Conservation (phyloP, 495 filamentous ascomycete genomes). For the Lasiosphaeris hirsuta region DNA sequence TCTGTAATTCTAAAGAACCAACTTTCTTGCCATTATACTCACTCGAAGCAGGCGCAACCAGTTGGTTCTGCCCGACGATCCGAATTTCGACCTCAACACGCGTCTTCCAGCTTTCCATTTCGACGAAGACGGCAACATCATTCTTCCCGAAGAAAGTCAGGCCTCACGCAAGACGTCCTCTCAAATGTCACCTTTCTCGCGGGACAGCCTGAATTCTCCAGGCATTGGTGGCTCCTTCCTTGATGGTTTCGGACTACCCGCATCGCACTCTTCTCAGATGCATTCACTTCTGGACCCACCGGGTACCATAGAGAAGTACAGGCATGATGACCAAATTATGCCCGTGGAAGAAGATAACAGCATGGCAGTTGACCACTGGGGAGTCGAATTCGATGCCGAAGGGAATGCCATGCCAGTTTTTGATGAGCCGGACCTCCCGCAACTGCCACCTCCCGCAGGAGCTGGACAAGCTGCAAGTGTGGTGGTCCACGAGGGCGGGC, state of each 20-base stretch:
- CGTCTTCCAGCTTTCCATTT: slow-evolving; percentile 27
- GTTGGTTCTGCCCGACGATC: slow-evolving; percentile 78
- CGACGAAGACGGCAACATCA: slow-evolving; percentile 55
- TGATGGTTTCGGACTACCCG: slow-evolving; percentile 20
- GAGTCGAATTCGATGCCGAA: slow-evolving; percentile 40
- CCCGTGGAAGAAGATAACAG: slow-evolving; percentile 24
- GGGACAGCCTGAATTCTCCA: slow-evolving; percentile 11
- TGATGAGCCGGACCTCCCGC: slow-evolving; percentile 39
- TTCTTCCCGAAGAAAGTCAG: slow-evolving; percentile 30
- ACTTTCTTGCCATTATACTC: not conserved
- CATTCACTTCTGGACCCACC: not conserved
- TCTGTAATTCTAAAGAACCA: not conserved
- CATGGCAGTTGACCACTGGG: slow-evolving; percentile 32
- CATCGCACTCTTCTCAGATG: slow-evolving; percentile 17
- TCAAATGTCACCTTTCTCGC: slow-evolving; percentile 37
- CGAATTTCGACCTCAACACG: slow-evolving; percentile 60
- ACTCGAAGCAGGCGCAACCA: slow-evolving; percentile 62
- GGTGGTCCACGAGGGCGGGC: slow-evolving; percentile 1
- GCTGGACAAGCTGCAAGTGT: not conserved
- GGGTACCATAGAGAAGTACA: slow-evolving; percentile 21
- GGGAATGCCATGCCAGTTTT: slow-evolving; percentile 31
- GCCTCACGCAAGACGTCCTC: slow-evolving; percentile 46
- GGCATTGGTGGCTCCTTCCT: slow-evolving; percentile 20
- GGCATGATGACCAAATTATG: slow-evolving; percentile 19
- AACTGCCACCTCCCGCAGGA: slow-evolving; percentile 20